Evolutionary conservation across 2,329 filamentous ascomycete species (phyloP), one percentile per base, ranked within the genome.

Genomic region (Fusarium musae): DNA sequence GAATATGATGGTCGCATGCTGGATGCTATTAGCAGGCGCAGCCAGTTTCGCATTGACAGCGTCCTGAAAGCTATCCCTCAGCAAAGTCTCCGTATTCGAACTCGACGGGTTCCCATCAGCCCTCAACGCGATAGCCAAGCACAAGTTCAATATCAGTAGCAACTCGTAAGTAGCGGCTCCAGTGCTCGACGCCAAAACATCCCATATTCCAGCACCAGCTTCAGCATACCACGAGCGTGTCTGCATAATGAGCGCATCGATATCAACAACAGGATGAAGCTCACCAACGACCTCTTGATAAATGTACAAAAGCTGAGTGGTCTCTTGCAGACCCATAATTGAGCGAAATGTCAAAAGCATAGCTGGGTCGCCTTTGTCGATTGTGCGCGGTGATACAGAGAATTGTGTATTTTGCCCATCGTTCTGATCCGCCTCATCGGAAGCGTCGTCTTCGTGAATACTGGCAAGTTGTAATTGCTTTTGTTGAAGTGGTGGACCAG

Each of bases 31-130:
- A 6, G 64, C 63, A 9, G 69, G 63, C 2, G 69, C 69, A 3
- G 69, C 69, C 9, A 72, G 59, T n/a, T 73, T 72, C 8, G 64
- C 69, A 21, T 72, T 72, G 1, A 73, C 59, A 3, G 69, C 69
- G 21, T 72, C 64, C 4, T 73, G 69, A 11, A 72, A 72, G 11
- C 69, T 70, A 10, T 72, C 68, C 23, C 63, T 34, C 4, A 72
- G 7, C 3, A 72, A 53, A 28, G 11, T 39, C 32, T 72, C 69
- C 2, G 70, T 72, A 10, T 59, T 64, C 2, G 28, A 21, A 6
- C 43, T 72, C 3, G 28, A 37, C 2, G 40, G 44, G 3, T 56
- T 69, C 2, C 54, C 44, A 12, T 72, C 70, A 5, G 70, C 70
- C 1, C 69, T 39, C 11, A 72, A 6, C 6, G 70, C 70, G 13